Evolutionary conservation across 306 rosid species (phyloP).

Genomic region (Pterocarpus santalinus): DNA sequence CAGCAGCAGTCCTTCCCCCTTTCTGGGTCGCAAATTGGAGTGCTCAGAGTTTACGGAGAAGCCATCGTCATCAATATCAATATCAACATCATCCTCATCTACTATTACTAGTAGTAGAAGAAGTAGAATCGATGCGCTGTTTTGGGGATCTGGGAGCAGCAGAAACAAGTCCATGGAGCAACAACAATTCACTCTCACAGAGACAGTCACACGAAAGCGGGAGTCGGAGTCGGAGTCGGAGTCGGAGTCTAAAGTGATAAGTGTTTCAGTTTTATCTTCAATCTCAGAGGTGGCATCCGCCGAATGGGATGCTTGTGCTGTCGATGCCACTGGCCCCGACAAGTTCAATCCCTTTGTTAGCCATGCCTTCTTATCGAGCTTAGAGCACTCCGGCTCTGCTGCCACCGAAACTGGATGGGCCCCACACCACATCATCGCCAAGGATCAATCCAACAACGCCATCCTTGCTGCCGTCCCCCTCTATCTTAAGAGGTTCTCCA

Average conservation of each 20-base stretch:
- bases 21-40: background rate
- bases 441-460: slow-evolving; percentile 54
- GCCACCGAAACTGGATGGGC: slow-evolving; percentile 90
- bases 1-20: background rate
- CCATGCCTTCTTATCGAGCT: slow-evolving; percentile 78
- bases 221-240: background rate
- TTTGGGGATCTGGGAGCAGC: slow-evolving; percentile 62
- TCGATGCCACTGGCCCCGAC: slow-evolving; percentile 70
- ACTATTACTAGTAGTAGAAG: background rate
- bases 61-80: background rate
- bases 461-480: slow-evolving; percentile 84
- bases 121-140: slow-evolving; percentile 61
- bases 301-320: slow-evolving; percentile 89
- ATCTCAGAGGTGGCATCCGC: slow-evolving; percentile 73
- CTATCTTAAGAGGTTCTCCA: slow-evolving; percentile 65
- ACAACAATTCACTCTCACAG: slow-evolving; percentile 57
- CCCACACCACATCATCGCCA: slow-evolving; percentile 80
- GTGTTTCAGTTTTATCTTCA: slow-evolving; percentile 71
- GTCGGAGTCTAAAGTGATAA: slow-evolving; percentile 51
- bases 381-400: slow-evolving; percentile 75
- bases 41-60: background rate
- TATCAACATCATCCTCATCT: background rate
- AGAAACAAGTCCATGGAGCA: slow-evolving; percentile 45
- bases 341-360: slow-evolving; percentile 82
- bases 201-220: background rate